Conservation (phyloP, 1,284 basidiomycete species). For the Ganoderma lucidum region DNA sequence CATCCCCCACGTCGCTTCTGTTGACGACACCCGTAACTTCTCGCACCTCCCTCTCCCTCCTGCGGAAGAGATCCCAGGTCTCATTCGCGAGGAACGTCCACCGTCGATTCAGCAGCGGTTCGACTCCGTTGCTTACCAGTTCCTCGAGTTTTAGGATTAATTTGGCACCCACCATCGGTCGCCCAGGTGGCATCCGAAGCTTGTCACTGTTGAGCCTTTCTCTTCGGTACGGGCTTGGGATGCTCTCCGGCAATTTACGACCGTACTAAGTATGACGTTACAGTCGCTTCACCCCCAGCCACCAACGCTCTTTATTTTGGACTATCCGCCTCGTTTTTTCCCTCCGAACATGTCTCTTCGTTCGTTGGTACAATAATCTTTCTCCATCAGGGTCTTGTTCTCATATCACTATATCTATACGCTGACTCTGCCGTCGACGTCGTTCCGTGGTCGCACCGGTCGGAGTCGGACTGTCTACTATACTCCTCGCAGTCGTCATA, state of each 20-base stretch:
- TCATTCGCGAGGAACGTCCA: conserved; percentile 66
- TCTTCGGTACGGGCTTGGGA: conserved; percentile 25
- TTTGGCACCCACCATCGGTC: neutral
- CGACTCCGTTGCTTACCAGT: conserved; percentile 72
- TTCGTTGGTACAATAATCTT: conserved; percentile 9
- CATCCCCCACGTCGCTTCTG: conserved; percentile 78
- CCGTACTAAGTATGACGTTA: neutral
- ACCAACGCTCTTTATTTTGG: neutral
- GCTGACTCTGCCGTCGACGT: neutral
- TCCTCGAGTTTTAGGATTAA: conserved; percentile 70
- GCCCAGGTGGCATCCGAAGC: conserved; percentile 34
- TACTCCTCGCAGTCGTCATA: conserved; percentile 27
- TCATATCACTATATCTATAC: conserved; percentile 15
- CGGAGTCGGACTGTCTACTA: conserved; percentile 22
- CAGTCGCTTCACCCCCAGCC: neutral
- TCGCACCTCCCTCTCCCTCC: conserved; percentile 78
- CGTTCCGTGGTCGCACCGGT: neutral
- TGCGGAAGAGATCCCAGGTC: conserved; percentile 79
- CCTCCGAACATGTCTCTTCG: neutral
- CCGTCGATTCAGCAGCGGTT: conserved; percentile 65
- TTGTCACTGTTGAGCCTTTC: conserved; percentile 10
- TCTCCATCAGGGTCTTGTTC: conserved; percentile 11
- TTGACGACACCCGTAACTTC: conserved; percentile 85
- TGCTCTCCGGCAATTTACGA: conserved; percentile 13
- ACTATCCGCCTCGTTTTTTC: neutral